Conservation (phyloP, 2,329 filamentous ascomycete species). For the Pyricularia grisea region DNA sequence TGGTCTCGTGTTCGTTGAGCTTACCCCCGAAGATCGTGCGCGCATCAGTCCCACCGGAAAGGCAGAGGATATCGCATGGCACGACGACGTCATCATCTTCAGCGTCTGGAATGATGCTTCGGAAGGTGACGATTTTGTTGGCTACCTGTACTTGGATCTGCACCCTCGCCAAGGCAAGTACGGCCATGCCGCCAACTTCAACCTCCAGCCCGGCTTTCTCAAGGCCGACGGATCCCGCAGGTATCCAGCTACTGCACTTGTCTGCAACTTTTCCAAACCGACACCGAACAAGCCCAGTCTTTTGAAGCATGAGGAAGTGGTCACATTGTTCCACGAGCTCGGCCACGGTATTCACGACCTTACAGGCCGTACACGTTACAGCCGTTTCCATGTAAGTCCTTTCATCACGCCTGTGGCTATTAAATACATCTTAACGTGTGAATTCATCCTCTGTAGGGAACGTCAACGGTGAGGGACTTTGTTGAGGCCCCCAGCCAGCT, state of each 20-base stretch:
- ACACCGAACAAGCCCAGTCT: slow-evolving; percentile 67
- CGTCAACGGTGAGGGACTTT: slow-evolving; percentile 57
- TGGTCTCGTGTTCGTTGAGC: slow-evolving; percentile 67
- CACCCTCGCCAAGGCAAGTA: slow-evolving; percentile 77
- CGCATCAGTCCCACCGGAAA: slow-evolving; percentile 57
- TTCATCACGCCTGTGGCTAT: background rate
- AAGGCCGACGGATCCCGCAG: slow-evolving; percentile 58
- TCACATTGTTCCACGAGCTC: slow-evolving; percentile 73
- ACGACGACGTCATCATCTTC: slow-evolving; percentile 74
- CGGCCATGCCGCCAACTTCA: slow-evolving; percentile 79
- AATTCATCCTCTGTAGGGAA: slow-evolving; percentile 32
- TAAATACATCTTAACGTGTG: background rate
- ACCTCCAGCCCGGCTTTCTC: slow-evolving; percentile 63
- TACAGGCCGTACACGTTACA: slow-evolving; percentile 50
- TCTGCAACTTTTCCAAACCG: slow-evolving; percentile 81
- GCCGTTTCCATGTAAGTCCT: slow-evolving; percentile 46
- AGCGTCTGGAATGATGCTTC: slow-evolving; percentile 71
- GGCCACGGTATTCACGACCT: slow-evolving; percentile 65
- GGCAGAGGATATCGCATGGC: slow-evolving; percentile 67
- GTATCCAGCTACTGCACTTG: slow-evolving; percentile 70
- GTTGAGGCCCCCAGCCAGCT: slow-evolving; percentile 65
- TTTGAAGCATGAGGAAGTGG: slow-evolving; percentile 74
- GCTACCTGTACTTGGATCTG: slow-evolving; percentile 75
- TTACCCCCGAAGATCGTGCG: slow-evolving; percentile 56
- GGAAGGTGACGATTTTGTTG: slow-evolving; percentile 64